Evolutionary conservation across 148 eudicot genomes (phyloP).

Genomic region (Persicaria maculosa): DNA sequence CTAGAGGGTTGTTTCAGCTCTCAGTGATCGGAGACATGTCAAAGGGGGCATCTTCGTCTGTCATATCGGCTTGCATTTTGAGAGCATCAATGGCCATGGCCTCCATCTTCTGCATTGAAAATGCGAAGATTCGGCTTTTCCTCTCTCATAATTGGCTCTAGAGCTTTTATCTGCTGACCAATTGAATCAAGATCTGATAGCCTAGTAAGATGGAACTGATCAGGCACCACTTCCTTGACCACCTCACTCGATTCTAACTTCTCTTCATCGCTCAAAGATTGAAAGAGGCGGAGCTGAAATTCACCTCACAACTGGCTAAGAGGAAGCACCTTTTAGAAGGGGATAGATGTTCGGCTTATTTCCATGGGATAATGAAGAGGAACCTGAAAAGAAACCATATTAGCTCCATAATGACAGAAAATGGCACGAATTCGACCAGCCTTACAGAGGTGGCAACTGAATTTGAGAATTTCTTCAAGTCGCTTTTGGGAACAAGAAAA

Average conservation of each 20-base stretch:
- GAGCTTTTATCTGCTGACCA: slow-evolving; percentile 88
- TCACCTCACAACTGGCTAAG: too few species aligned
- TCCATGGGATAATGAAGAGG: too few species aligned
- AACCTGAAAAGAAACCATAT: too few species aligned
- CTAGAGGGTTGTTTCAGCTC: slow-evolving; percentile 30
- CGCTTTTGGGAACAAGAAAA: too few species aligned
- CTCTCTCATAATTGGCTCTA: slow-evolving; percentile 71
- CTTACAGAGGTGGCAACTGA: too few species aligned
- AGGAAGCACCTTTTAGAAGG: too few species aligned
- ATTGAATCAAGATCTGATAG: slow-evolving; percentile 81
- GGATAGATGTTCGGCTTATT: too few species aligned
- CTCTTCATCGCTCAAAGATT: too few species aligned
- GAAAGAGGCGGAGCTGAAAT: too few species aligned
- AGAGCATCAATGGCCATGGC: slow-evolving; percentile 70
- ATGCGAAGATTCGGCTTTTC: slow-evolving; percentile 39
- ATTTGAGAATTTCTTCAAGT: too few species aligned
- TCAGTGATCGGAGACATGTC: slow-evolving; percentile 65
- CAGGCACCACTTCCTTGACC: slow-evolving; percentile 82
- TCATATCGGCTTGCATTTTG: slow-evolving; percentile 74
- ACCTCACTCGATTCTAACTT: slow-evolving; percentile 68
- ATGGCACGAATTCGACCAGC: too few species aligned
- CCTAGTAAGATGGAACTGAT: slow-evolving; percentile 46
- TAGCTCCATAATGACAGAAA: too few species aligned
- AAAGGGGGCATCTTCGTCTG: slow-evolving; percentile 77
- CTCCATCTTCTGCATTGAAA: slow-evolving; percentile 81